Percentiles rank a stretch among this genome's conserved stretches.
Conservation (phyloP, 1,284 basidiomycete genomes). For the Microbotryum saponariae region DNA sequence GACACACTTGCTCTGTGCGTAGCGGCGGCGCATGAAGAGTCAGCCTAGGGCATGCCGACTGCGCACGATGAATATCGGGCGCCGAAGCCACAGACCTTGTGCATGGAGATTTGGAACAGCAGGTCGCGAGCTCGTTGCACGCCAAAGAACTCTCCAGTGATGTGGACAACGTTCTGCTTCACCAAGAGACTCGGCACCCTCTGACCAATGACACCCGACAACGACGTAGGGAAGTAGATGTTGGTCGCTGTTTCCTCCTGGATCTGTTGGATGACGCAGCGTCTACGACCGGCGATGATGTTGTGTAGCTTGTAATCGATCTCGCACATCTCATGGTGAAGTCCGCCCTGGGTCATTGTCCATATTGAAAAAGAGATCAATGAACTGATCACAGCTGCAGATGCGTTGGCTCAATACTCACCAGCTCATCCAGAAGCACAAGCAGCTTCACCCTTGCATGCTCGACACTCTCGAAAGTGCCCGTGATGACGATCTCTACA, state of each 20-base stretch:
- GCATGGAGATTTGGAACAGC: slow-evolving; percentile 76
- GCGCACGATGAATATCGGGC: not conserved
- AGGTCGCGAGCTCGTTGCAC: slow-evolving; percentile 92
- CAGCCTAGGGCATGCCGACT: not conserved
- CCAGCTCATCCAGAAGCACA: slow-evolving; percentile 89
- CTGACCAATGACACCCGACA: slow-evolving; percentile 70
- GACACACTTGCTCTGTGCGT: slow-evolving; percentile 71
- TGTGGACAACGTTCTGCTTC: slow-evolving; percentile 76
- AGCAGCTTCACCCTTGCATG: slow-evolving; percentile 80
- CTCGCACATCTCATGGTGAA: slow-evolving; percentile 83
- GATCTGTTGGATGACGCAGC: slow-evolving; percentile 77
- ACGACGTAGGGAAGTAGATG: slow-evolving; percentile 84
- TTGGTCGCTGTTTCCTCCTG: slow-evolving; percentile 97
- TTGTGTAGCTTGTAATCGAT: slow-evolving; percentile 92
- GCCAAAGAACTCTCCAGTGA: slow-evolving; percentile 95
- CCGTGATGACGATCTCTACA: slow-evolving; percentile 85
- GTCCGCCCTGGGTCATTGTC: slow-evolving; percentile 55
- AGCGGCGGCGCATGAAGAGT: not conserved
- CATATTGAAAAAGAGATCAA: not conserved
- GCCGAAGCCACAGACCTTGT: slow-evolving; percentile 55
- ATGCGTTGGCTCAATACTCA: slow-evolving; percentile 45
- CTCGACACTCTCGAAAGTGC: slow-evolving; percentile 77
- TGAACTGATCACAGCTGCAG: not conserved
- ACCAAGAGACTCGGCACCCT: slow-evolving; percentile 34
- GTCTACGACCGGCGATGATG: slow-evolving; percentile 85